Evolutionary conservation across 768 basidiomycete genomes (phyloP).

Genomic region (Naganishia vishniacii): DNA sequence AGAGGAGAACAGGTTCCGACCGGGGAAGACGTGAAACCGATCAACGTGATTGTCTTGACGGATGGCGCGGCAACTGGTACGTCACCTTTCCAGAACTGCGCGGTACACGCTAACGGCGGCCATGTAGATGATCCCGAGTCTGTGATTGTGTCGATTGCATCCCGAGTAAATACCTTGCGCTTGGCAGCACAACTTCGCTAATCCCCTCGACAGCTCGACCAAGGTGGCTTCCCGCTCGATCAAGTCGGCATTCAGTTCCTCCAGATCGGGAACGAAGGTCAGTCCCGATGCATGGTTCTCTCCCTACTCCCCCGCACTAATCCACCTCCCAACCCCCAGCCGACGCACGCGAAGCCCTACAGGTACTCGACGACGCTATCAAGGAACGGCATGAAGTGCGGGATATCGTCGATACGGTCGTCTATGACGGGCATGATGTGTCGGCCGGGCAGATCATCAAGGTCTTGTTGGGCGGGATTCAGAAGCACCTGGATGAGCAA

Average conservation of each 20-base stretch:
- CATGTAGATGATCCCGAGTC: slow-evolving; percentile 44
- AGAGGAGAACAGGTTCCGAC: slow-evolving; percentile 17
- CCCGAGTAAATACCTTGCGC: slow-evolving; percentile 35
- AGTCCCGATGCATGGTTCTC: no score
- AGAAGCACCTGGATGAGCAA: slow-evolving; percentile 11
- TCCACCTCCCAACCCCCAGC: neutral
- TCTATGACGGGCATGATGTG: slow-evolving; percentile 53
- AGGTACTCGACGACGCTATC: slow-evolving; percentile 62
- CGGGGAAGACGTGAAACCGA: slow-evolving; percentile 37
- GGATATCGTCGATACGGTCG: slow-evolving; percentile 70
- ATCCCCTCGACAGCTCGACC: slow-evolving; percentile 51
- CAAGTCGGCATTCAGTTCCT: slow-evolving; percentile 70
- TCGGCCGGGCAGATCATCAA: slow-evolving; percentile 57
- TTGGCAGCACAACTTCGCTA: neutral
- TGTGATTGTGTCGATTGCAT: slow-evolving; percentile 50
- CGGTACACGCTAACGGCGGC: neutral
- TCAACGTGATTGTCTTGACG: slow-evolving; percentile 50
- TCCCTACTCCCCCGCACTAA: no score
- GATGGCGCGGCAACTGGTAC: slow-evolving; percentile 50
- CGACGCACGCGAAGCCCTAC: slow-evolving; percentile 50
- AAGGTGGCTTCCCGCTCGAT: slow-evolving; percentile 54
- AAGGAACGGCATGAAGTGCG: slow-evolving; percentile 48
- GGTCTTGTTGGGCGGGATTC: slow-evolving; percentile 61
- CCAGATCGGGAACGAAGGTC: slow-evolving; percentile 57
- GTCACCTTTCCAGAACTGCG: no score